phyloP scores from a whole-genome alignment of 208 protist genomes.

The Crithidia sp. region DNA sequence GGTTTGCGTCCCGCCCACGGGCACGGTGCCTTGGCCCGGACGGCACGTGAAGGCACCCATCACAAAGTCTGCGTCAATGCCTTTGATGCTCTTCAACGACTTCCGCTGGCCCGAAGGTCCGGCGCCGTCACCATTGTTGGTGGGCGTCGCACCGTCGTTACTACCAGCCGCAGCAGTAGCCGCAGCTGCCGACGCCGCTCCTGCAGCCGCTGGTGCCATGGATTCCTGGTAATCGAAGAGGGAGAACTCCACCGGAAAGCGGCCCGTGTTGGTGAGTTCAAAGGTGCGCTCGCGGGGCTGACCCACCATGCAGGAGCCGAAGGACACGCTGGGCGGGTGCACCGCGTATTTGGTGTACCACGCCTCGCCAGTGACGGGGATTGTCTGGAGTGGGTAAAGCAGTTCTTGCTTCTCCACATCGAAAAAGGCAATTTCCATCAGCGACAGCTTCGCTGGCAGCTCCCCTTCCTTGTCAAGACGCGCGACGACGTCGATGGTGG shows the following conservation, averaged over 20 bases:
- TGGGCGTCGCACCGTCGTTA: not conserved
- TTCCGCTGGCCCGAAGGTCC: not conserved
- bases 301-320: slow-evolving; percentile 93
- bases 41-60: slow-evolving; percentile 82
- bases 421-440: slow-evolving; percentile 90
- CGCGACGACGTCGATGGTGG: slow-evolving; percentile 77
- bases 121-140: not conserved
- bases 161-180: not conserved
- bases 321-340: slow-evolving; percentile 93
- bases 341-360: slow-evolving; percentile 92
- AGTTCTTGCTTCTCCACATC: slow-evolving; percentile 78
- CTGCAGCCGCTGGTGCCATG: too few relatives aligned
- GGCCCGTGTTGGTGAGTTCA: slow-evolving; percentile 90
- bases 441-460: slow-evolving; percentile 67
- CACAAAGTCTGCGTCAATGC: slow-evolving; percentile 43
- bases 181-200: slow-evolving; percentile 3
- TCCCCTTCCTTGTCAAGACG: slow-evolving; percentile 81
- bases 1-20: slow-evolving; percentile 55
- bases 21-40: slow-evolving; percentile 69
- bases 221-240: slow-evolving; percentile 81
- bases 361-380: slow-evolving; percentile 82
- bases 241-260: slow-evolving; percentile 80
- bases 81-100: slow-evolving; percentile 22
- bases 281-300: slow-evolving; percentile 84
- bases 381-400: slow-evolving; percentile 83